Evolutionary conservation across 257 asterid species (phyloP).

Genomic region (Capsicum pubescens): DNA sequence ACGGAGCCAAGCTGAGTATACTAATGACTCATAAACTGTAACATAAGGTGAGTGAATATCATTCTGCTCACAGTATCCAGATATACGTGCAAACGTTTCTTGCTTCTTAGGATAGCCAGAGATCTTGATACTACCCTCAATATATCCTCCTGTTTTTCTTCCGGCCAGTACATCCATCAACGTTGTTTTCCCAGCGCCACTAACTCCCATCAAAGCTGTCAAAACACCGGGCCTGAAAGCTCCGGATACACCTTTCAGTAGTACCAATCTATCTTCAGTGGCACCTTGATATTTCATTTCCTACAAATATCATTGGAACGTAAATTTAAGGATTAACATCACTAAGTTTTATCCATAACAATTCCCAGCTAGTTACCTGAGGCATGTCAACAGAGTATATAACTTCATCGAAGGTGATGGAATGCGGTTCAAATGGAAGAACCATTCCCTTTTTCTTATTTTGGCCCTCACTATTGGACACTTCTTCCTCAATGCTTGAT

Average conservation of each 20-base stretch:
- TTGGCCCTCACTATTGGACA: not conserved
- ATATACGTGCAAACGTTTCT: slow-evolving; percentile 28
- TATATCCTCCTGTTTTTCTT: slow-evolving; percentile 31
- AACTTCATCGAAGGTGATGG: slow-evolving; percentile 54
- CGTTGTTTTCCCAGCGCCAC: slow-evolving; percentile 32
- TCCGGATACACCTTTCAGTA: slow-evolving; percentile 28
- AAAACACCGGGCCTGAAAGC: slow-evolving; percentile 29
- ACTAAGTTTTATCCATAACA: not conserved
- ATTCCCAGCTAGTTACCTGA: slow-evolving; percentile 40
- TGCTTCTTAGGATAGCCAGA: slow-evolving; percentile 32
- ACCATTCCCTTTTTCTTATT: slow-evolving; percentile 46
- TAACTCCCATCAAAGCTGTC: slow-evolving; percentile 35
- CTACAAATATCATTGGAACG: slow-evolving; percentile 6
- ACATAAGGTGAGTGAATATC: slow-evolving; percentile 33
- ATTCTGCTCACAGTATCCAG: slow-evolving; percentile 34
- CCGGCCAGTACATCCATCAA: slow-evolving; percentile 32
- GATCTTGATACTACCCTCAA: slow-evolving; percentile 21
- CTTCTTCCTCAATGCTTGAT: not conserved
- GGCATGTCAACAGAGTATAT: slow-evolving; percentile 70
- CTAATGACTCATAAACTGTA: slow-evolving; percentile 31
- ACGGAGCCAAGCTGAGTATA: slow-evolving; percentile 29
- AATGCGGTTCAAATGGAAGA: slow-evolving; percentile 64
- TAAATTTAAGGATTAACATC: not conserved
- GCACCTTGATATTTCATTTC: slow-evolving; percentile 31
- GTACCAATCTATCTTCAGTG: slow-evolving; percentile 21